A percentile compares a stretch with the other conserved stretches of the same genome.
These are phyloP conservation scores for Plasmodium adleri DNA, from an alignment of 169 alveolate genomes.

Conservation along the genomic window DNA sequence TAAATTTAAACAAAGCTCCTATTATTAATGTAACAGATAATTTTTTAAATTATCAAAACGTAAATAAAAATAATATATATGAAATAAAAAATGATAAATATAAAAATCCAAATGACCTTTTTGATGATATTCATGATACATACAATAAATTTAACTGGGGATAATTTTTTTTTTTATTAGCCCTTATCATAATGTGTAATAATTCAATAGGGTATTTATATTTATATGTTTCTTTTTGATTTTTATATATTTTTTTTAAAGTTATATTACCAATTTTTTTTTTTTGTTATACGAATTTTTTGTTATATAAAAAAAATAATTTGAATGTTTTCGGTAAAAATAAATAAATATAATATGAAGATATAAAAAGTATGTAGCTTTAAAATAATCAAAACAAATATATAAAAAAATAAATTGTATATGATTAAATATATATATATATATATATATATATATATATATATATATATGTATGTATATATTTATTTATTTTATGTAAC, in stretches of 20 bases:
- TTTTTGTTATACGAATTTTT: too few species aligned
- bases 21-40: conserved; percentile 40
- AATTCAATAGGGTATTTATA: too few species aligned
- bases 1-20: conserved; percentile 1
- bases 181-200: too few species aligned
- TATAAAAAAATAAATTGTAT: neutral
- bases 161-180: conserved; percentile 1
- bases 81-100: conserved; percentile 59
- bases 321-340: too few species aligned
- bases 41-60: conserved; percentile 18
- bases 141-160: conserved; percentile 76
- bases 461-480: too few species aligned
- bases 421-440: neutral
- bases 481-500: conserved; percentile 1
- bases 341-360: too few species aligned
- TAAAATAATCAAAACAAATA: neutral
- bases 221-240: too few species aligned
- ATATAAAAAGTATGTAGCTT: too few species aligned
- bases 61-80: conserved; percentile 49
- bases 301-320: too few species aligned
- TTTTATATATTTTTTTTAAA: neutral
- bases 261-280: too few species aligned
- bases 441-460: too few species aligned
- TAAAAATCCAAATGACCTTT: conserved; percentile 55
- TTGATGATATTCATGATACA: conserved; percentile 71